Evolutionary conservation across 768 basidiomycete genomes (phyloP).

Genomic region (Termitomyces sp.): DNA sequence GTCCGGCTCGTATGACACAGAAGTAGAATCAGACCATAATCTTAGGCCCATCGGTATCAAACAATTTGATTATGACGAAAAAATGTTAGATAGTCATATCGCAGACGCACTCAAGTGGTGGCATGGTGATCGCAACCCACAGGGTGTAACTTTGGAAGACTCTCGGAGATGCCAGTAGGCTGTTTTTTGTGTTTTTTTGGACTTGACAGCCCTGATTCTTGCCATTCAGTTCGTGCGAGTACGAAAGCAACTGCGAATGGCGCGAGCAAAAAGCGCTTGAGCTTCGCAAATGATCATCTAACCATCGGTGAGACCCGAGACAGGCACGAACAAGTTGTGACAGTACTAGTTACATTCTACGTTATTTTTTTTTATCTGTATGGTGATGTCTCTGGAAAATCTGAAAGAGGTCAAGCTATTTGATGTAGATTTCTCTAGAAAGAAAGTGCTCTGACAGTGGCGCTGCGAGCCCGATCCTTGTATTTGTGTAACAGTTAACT

Average conservation of each 20-base stretch:
- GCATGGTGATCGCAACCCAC: slow-evolving; percentile 60
- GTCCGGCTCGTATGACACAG: slow-evolving; percentile 1
- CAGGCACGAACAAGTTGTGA: background rate
- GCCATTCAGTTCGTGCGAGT: slow-evolving; percentile 60
- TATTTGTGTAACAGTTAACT: background rate
- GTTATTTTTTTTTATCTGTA: background rate
- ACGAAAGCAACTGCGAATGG: slow-evolving; percentile 76
- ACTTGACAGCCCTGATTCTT: background rate
- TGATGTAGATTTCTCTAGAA: background rate
- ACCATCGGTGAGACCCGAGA: background rate
- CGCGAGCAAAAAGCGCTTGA: slow-evolving; percentile 50
- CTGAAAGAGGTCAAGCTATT: background rate
- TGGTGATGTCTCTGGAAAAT: background rate
- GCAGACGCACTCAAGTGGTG: slow-evolving; percentile 63
- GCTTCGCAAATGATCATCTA: slow-evolving; percentile 7
- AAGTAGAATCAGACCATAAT: slow-evolving; percentile 9
- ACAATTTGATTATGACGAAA: slow-evolving; percentile 48
- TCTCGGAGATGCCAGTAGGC: slow-evolving; percentile 65
- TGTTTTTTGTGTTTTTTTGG: slow-evolving; percentile 6
- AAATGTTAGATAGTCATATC: slow-evolving; percentile 48
- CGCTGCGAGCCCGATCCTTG: background rate
- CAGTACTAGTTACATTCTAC: background rate
- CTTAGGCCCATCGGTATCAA: slow-evolving; percentile 60
- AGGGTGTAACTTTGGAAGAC: slow-evolving; percentile 61
- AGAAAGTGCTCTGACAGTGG: background rate